Evolutionary conservation across 164 flowering plant genomes (phyloP).

Genomic region (Dillenia suffruticosa): DNA sequence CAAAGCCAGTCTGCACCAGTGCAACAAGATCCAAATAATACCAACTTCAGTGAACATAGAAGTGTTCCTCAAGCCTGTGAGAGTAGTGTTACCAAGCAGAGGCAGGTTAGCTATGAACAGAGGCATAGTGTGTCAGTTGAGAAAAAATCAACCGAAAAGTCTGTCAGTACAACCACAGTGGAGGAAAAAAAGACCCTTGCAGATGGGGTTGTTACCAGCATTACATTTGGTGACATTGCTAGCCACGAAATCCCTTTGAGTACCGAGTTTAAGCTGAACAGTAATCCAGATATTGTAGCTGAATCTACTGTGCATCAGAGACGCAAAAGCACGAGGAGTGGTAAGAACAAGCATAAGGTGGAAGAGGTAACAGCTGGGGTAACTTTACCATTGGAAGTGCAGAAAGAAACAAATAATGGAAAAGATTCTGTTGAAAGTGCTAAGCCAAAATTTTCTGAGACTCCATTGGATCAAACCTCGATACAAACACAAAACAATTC

Average conservation of each 20-base stretch:
- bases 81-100: conserved; percentile 35
- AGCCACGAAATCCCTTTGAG: conserved; percentile 19
- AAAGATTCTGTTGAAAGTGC: conserved; percentile 26
- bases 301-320: conserved; percentile 42
- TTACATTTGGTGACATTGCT: conserved; percentile 14
- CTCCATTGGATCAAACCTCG: conserved; percentile 2
- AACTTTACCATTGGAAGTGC: conserved; percentile 13
- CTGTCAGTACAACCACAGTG: conserved; percentile 12
- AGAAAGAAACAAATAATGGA: conserved; percentile 22
- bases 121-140: conserved; percentile 37
- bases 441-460: conserved; percentile 23
- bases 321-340: conserved; percentile 45
- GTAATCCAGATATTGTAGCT: conserved; percentile 10
- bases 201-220: conserved; percentile 14
- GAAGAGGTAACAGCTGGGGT: conserved; percentile 32
- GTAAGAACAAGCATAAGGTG: conserved; percentile 57
- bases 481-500: conserved; percentile 4
- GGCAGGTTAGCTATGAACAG: conserved; percentile 41
- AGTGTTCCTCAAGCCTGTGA: conserved; percentile 26
- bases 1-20: conserved; percentile 18
- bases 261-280: conserved; percentile 19
- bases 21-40: conserved; percentile 16
- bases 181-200: conserved; percentile 15
- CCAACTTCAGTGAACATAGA: conserved; percentile 16
- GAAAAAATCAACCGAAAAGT: conserved; percentile 28